A percentile compares a stretch with the other conserved stretches of the same genome.
These are phyloP conservation scores for Neurospora sp. DNA, from an alignment of 495 filamentous ascomycete species.

Conservation along the genomic window DNA sequence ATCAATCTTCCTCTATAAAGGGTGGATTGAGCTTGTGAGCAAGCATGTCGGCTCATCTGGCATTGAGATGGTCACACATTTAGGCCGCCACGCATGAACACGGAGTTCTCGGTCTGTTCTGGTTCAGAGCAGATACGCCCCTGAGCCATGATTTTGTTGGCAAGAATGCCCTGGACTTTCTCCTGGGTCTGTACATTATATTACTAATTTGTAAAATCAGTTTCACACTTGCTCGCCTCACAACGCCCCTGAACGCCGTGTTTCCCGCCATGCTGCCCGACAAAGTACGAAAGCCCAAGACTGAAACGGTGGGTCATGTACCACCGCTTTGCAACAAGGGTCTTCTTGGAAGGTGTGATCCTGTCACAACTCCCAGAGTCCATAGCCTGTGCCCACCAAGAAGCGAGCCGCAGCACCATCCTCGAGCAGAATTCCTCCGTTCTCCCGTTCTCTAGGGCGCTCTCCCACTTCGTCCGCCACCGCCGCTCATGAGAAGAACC, in stretches of 20 bases:
- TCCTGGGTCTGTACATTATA: background rate
- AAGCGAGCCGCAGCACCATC: background rate
- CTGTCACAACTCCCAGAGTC: background rate
- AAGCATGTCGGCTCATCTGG: background rate
- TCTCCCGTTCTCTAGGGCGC: background rate
- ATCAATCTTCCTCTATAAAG: background rate
- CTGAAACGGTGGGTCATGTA: background rate
- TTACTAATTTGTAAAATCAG: background rate
- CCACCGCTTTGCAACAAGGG: background rate
- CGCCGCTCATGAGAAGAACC: conserved; percentile 59
- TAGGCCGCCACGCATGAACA: background rate
- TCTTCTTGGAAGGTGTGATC: background rate
- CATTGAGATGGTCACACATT: background rate
- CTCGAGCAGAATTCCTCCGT: background rate
- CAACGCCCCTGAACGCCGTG: background rate
- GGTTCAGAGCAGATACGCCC: background rate
- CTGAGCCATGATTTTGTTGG: background rate
- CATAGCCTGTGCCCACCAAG: background rate
- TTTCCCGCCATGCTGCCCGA: background rate
- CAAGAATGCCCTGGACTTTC: background rate
- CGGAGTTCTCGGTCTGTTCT: background rate
- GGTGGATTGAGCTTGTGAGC: background rate
- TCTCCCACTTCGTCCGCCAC: background rate
- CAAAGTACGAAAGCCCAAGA: background rate
- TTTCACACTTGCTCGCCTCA: background rate